Conservation (phyloP, 495 filamentous ascomycete genomes). For the Chaetomium tenue region DNA sequence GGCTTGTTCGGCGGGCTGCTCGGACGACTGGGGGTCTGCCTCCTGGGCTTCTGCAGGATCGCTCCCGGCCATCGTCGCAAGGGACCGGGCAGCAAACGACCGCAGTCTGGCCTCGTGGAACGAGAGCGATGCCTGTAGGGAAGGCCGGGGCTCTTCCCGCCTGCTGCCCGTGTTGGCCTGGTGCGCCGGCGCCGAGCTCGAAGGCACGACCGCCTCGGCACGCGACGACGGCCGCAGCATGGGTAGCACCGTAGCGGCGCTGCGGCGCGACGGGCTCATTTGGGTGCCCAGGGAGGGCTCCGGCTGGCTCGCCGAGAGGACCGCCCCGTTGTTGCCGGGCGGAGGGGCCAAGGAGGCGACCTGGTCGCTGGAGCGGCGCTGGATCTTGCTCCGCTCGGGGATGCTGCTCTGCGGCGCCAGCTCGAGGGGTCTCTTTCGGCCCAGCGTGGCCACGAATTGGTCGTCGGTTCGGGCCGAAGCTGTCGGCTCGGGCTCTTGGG, state of each 20-base stretch:
- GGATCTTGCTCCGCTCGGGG: slow-evolving; percentile 17
- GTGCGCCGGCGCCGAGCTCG: slow-evolving; percentile 21
- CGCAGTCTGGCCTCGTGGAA: slow-evolving; percentile 18
- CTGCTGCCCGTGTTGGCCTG: slow-evolving; percentile 9
- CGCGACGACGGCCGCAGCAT: slow-evolving; percentile 6
- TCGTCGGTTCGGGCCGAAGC: background rate
- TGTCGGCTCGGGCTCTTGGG: background rate
- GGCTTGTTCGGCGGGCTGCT: background rate
- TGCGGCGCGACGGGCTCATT: slow-evolving; percentile 18
- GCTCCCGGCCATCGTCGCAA: background rate
- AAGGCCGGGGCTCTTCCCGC: background rate
- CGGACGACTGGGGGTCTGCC: background rate
- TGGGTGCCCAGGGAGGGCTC: slow-evolving; percentile 7
- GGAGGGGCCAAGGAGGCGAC: background rate
- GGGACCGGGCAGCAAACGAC: background rate
- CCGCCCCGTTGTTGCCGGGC: background rate
- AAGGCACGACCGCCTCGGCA: too few relatives aligned
- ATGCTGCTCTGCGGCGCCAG: background rate
- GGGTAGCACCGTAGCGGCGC: slow-evolving; percentile 3
- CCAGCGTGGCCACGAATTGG: background rate
- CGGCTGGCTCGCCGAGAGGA: background rate
- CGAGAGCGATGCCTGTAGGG: slow-evolving; percentile 23
- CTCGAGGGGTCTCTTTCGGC: slow-evolving; percentile 21
- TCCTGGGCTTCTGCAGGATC: background rate
- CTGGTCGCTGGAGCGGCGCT: slow-evolving; percentile 13